Base-by-base conservation (phyloP, 2,329 filamentous ascomycete genomes). In the Fragosphaeria purpurea region DNA sequence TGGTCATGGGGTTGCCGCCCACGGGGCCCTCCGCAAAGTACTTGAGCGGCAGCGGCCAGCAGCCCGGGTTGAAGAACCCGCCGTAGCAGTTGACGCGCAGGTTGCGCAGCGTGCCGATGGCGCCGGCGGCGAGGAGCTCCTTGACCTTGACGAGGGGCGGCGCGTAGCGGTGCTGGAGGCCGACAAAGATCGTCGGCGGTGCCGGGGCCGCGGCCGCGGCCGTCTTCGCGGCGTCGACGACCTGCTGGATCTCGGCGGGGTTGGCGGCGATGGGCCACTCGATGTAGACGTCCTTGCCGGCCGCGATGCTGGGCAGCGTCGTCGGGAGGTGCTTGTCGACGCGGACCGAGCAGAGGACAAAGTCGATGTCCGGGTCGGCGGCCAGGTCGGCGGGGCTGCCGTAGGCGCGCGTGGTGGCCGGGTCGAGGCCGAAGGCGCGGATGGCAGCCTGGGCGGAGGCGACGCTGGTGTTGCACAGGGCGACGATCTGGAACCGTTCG, bases 211-310 rank as follows among this genome's bases (percentile, higher is more conserved):
- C 70, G 1, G 67, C 51, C 0, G 59, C 59, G 0, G 63, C 64
- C 22, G 2, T 22, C 22, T 22, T 22, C 22, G 22, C 22, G 22
- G 22, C 22, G 22, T 22, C 52, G 39, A 38, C 33, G 7, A 81
- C 61, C 40, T 72, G 68, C 12, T 59, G 56, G 0, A 70, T 74
- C 1, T 69, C 62, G 2, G 58, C 50, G 1, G 62, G 60, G 48
- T 73, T 68, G 11, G 72, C 63, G 0, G 73, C 74, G 0, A 82
- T 63, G 5, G 77, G 79, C 75, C 78, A 82, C 62, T 83, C 79
- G 0, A 78, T 67, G 51, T 66, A 83, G 0, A 76, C 68, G 0
- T 64, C 59, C 59, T 81, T 81, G 0, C 77, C 78, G 0, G 74
- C 72, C 12, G 64, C 63, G 1, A 80, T 53, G 13, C 70, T 73